A percentile compares a stretch with the other conserved stretches of the same genome.
These are phyloP conservation scores for Fusarium sororula DNA, from an alignment of 2,329 filamentous ascomycete genomes.

Conservation along the genomic window DNA sequence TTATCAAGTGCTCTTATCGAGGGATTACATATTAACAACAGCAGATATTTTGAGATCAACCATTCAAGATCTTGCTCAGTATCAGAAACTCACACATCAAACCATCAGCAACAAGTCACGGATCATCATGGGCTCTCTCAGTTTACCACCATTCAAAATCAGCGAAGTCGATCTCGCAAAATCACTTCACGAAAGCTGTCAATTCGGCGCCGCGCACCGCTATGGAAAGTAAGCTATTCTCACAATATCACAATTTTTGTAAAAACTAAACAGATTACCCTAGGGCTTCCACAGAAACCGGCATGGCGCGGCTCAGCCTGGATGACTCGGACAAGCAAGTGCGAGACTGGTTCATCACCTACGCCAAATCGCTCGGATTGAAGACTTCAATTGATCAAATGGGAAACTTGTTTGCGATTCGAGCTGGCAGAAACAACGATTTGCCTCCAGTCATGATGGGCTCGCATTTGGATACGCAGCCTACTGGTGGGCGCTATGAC, in stretches of 20 bases:
- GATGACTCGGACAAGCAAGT: conserved; percentile 12
- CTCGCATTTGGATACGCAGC: background rate
- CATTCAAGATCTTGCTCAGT: rapidly evolving
- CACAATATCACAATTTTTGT: rapidly evolving
- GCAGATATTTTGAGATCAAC: rapidly evolving
- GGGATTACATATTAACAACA: rapidly evolving
- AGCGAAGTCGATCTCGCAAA: background rate
- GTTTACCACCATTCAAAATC: background rate
- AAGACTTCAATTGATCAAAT: background rate
- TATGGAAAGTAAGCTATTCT: background rate
- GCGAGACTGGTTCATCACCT: conserved; percentile 5
- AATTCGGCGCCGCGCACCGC: conserved; percentile 1
- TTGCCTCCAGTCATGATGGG: background rate
- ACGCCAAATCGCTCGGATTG: background rate
- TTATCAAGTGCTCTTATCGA: background rate
- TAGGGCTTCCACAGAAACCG: background rate
- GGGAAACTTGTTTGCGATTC: background rate
- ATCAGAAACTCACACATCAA: too few relatives aligned
- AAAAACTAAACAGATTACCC: rapidly evolving
- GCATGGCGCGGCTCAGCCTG: background rate
- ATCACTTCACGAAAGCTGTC: background rate
- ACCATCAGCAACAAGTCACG: too few relatives aligned
- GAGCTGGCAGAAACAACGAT: background rate
- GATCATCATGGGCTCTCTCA: background rate
- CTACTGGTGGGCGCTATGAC: background rate